Percentiles rank a stretch among this genome's conserved stretches.
phyloP scores from a whole-genome alignment of 345 rosid species.

The Euclidium syriacum region DNA sequence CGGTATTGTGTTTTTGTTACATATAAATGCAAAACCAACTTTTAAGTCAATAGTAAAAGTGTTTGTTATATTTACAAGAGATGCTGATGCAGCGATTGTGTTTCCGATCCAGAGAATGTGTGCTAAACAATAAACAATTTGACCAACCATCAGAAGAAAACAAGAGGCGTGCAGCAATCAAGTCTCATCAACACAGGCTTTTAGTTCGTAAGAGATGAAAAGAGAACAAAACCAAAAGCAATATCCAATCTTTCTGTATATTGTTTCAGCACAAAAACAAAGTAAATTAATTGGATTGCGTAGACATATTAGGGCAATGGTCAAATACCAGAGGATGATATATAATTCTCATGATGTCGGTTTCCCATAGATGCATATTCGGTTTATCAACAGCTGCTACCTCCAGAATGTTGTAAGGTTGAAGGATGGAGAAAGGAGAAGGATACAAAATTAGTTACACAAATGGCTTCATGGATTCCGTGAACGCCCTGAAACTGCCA shows the following conservation, averaged over 20 bases:
- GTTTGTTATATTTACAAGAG: no score
- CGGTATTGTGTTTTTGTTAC: no score
- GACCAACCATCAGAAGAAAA: conserved; percentile 66
- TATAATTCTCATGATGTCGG: conserved; percentile 90
- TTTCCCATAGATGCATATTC: conserved; percentile 94
- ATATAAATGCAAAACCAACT: no score
- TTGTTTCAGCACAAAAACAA: not conserved
- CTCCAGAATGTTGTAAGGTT: conserved; percentile 82
- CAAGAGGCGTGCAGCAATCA: not conserved
- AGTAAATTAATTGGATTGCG: not conserved
- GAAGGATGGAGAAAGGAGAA: conserved; percentile 92
- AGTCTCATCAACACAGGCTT: not conserved
- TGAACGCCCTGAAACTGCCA: conserved; percentile 76
- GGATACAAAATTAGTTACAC: conserved; percentile 77
- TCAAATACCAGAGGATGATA: conserved; percentile 81
- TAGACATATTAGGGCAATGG: not conserved
- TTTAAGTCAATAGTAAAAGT: no score
- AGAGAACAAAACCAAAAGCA: not conserved
- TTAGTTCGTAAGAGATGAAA: not conserved
- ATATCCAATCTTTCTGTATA: not conserved
- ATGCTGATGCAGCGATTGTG: conserved; percentile 60
- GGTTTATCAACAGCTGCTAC: conserved; percentile 95
- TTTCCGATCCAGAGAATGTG: conserved; percentile 74
- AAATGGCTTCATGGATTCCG: conserved; percentile 63
- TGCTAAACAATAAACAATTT: conserved; percentile 78